Evolutionary conservation across 179 eudicot species (phyloP).

Genomic region (Actinidia arguta): DNA sequence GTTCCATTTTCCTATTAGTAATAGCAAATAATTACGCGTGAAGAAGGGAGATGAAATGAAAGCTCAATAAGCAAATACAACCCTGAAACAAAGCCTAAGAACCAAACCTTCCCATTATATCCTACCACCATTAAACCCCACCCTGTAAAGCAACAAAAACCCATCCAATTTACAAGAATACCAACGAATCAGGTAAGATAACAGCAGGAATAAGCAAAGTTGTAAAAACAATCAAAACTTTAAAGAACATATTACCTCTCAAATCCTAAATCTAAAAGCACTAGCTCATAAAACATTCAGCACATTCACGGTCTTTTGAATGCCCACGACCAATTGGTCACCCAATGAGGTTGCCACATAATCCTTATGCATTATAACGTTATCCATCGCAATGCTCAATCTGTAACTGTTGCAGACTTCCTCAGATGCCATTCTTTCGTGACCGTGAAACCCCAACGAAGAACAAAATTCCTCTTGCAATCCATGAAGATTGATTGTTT

Average conservation of each 20-base stretch:
- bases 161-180: background rate
- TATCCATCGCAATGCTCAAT: background rate
- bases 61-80: background rate
- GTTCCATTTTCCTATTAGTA: constrained; percentile 50
- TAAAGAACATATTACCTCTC: no score
- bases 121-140: background rate
- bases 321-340: background rate
- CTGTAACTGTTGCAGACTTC: background rate
- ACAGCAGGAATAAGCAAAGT: background rate
- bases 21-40: background rate
- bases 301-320: background rate
- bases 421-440: background rate
- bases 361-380: background rate
- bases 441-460: background rate
- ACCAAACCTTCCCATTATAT: background rate
- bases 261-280: background rate
- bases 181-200: background rate
- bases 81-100: background rate
- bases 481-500: background rate
- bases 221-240: background rate
- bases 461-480: background rate
- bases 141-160: background rate
- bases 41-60: constrained; percentile 12
- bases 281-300: background rate
- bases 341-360: no score